These are phyloP conservation scores for Cytidiella melzeri DNA, from an alignment of 768 basidiomycete genomes.

Conservation along the genomic window DNA sequence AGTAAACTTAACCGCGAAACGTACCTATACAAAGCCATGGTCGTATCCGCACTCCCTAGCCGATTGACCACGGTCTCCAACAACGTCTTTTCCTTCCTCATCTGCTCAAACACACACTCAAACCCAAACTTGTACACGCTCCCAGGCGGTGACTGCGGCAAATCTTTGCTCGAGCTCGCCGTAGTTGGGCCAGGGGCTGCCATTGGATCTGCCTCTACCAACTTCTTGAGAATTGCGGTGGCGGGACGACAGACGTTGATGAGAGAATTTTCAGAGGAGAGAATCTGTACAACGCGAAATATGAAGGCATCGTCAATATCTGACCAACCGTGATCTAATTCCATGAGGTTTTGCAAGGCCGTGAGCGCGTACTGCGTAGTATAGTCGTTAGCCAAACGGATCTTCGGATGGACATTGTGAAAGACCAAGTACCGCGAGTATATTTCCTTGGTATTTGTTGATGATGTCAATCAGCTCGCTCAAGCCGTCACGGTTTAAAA, in stretches of 20 bases:
- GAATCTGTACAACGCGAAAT: slow-evolving; percentile 67
- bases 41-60: slow-evolving; percentile 76
- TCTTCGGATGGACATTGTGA: too few species aligned
- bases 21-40: slow-evolving; percentile 79
- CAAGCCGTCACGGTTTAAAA: slow-evolving; percentile 68
- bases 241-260: slow-evolving; percentile 92
- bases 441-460: slow-evolving; percentile 65
- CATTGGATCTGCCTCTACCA: slow-evolving; percentile 81
- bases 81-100: slow-evolving; percentile 63
- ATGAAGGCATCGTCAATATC: slow-evolving; percentile 70
- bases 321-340: slow-evolving; percentile 78
- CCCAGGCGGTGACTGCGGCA: slow-evolving; percentile 50
- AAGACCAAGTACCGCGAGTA: slow-evolving; percentile 72
- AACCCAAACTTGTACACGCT: slow-evolving; percentile 85
- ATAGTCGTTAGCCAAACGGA: too few species aligned
- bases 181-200: slow-evolving; percentile 52
- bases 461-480: slow-evolving; percentile 67
- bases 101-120: slow-evolving; percentile 73
- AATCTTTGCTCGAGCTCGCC: slow-evolving; percentile 54
- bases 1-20: slow-evolving; percentile 13
- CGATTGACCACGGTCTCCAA: slow-evolving; percentile 80
- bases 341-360: slow-evolving; percentile 85
- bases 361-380: slow-evolving; percentile 68
- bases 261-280: slow-evolving; percentile 66
- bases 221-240: slow-evolving; percentile 81